Base-by-base conservation (phyloP, 805 yeast genomes). In the Cyberlindnera meyerae region DNA sequence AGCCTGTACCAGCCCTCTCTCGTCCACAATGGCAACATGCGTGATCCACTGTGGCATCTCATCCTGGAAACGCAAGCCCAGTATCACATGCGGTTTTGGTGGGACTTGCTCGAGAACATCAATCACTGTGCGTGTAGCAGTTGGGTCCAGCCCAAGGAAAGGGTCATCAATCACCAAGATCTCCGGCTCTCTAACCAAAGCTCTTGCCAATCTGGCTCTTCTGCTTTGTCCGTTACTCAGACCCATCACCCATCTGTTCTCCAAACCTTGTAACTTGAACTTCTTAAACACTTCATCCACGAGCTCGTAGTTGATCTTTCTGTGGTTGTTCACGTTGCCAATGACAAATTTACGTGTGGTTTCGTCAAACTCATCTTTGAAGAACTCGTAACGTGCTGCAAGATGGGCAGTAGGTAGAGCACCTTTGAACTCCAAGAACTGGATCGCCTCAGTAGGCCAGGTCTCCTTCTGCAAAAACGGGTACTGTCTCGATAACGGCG, bases 151-250 rank as follows among this genome's bases (percentile, higher is more conserved):
- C 0, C 97, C 98, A 27, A 93, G 58, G 50, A 88, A 90, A 8
- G 96, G 96, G 51, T 93, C 97, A 57, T 93, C 97, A 14, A 90
- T 69, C 5, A 90, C 55, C 36, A 88, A 61, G 21, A 88, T 46
- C 29, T 67, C 64, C 0, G 97, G 95, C 24, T 72, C 63, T 30
- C 67, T 65, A 37, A 86, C 68, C 29, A 93, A 50, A 0, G 88
- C 77, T 42, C 74, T 71, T 0, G 96, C 97, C 18, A 93, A 62
- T 43, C 96, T 70, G 0, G 97, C 95, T 34, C 98, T 68, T 49
- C 98, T 70, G 57, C 84, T 78, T 59, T 93, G 98, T 0, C 98
- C 98, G 58, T 93, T 93, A 57, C 95, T 84, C 29, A 93, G 64
- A 0, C 90, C 84, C 57, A 86, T 85, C 24, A 84, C 75, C 87